Base-by-base conservation (phyloP, 2,329 filamentous ascomycete genomes). In the Botrytis fragariae region DNA sequence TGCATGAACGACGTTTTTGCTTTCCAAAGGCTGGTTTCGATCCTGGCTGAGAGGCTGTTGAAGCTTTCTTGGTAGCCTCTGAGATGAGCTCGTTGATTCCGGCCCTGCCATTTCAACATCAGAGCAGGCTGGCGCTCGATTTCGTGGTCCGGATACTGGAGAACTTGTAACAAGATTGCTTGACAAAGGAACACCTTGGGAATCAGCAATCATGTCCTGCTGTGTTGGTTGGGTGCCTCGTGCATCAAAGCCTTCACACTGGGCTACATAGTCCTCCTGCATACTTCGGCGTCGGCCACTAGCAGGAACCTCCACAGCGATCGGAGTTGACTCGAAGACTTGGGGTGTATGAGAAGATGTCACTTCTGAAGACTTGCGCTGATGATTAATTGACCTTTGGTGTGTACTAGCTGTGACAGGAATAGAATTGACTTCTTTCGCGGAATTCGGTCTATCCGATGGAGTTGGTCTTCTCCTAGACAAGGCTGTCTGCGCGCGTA, bases 171-270 rank as follows among this genome's bases (percentile, higher is more conserved):
- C 35, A 25, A 62, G 10, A 29, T 62, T 54, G 62, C 51, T 72
- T 8, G 64, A 59, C 39, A 70, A 39, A 35, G 54, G 54, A 69
- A 25, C 42, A n/a, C 32, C 72, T 72, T 80, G 78, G 25, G 78
- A 79, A 70, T 80, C 79, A 7, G 76, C 76, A 70, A 81, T 74
- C 4, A 79, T 65, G n/a, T 78, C 76, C 39, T 77, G 73, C 51
- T 74, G 76, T 42, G 65, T 69, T 60, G 69, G 69, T 44, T 79
- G 78, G 9, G 77, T 77, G 74, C 79, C 77, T 54, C 75, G 72
- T 18, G 77, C 75, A 74, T 80, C 76, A 48, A 37, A 45, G 1
- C 77, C 79, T 22, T 74, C 74, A 69, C 77, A 78, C 69, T 80
- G 79, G 14, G 77, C 75, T 22, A 78, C 60, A 35, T 79, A 79